Conservation (phyloP, 148 eudicot genomes). For the Bassia scoparia region DNA sequence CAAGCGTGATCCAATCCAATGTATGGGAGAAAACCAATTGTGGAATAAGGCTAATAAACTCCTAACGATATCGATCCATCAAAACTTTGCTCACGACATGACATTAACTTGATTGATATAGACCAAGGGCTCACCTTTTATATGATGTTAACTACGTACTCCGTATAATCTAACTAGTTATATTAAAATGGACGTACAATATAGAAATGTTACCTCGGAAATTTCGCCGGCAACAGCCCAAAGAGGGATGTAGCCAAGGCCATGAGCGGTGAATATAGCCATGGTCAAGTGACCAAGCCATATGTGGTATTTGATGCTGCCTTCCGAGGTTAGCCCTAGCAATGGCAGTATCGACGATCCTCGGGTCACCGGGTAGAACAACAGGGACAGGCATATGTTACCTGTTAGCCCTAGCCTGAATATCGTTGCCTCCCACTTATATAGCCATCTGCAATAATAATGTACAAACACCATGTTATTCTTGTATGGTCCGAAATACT, state of each 20-base stretch:
- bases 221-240: slow-evolving; percentile 50
- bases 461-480: neutral
- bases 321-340: slow-evolving; percentile 78
- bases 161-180: too few relatives aligned
- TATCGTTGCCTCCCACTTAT: slow-evolving; percentile 53
- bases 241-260: slow-evolving; percentile 46
- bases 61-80: too few relatives aligned
- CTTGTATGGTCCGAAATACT: too few relatives aligned
- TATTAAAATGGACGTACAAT: neutral
- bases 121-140: too few relatives aligned
- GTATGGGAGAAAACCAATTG: too few relatives aligned
- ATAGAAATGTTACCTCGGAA: slow-evolving; percentile 40
- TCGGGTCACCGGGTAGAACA: slow-evolving; percentile 77
- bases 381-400: slow-evolving; percentile 54
- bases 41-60: too few relatives aligned
- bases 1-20: too few relatives aligned
- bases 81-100: too few relatives aligned
- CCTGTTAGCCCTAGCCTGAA: slow-evolving; percentile 57
- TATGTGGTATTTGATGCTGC: slow-evolving; percentile 74
- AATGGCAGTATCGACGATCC: slow-evolving; percentile 63
- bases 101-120: too few relatives aligned
- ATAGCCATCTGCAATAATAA: slow-evolving; percentile 48
- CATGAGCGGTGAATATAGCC: slow-evolving; percentile 69
- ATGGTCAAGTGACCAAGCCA: slow-evolving; percentile 72
- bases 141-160: too few relatives aligned